Base-by-base conservation (phyloP, 176 grass and related monocot species). In the sorghum (Sorghum bicolor) region DNA sequence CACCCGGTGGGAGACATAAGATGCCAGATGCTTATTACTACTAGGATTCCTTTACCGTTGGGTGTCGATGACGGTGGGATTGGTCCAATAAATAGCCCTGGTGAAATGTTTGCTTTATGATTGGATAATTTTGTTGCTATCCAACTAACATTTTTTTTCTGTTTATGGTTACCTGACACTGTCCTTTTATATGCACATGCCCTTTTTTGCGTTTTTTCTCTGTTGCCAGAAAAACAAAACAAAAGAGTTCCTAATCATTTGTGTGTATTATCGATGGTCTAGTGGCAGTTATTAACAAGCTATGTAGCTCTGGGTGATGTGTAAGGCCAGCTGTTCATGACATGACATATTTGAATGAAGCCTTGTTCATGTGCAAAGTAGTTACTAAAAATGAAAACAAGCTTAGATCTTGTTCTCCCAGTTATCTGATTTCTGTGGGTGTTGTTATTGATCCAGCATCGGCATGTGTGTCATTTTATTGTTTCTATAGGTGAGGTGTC, bases 271-370 rank as follows among this genome's bases (percentile, higher is more conserved):
- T 29, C 12, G 1, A 58, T 24, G 10, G 2, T 58, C 22, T 58
- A 72, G 6, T 45, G 69, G 14, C 70, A 45, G 40, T 72, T 72
- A 26, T 43, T 26, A 44, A 43, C 68, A 43, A 71, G 1, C n/a
- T 50, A 2, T n/a, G 12, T 48, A 76, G 63, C 72, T 37, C 24
- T 47, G 14, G 10, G 14, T 22, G 66, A 64, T 5, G 11, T 41
- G 4, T 61, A 19, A 16, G 69, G 8, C 30, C 4, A 48, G 12
- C 11, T 28, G 24, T 80, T 4, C 30, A 74, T 75, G 52, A 14
- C 87, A 75, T 66, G 65, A 25, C 19, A 67, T n/a, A 60, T 75
- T 80, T 85, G n/a, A 43, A 60, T 26, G 22, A 41, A 60, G 52
- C 48, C 33, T 48, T 64, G n/a, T 84, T 84, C 9, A 64, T 31